Evolutionary conservation across 2,329 filamentous ascomycete genomes (phyloP), one percentile per base, ranked within the genome.

Genomic region (Verticillium dahliae): DNA sequence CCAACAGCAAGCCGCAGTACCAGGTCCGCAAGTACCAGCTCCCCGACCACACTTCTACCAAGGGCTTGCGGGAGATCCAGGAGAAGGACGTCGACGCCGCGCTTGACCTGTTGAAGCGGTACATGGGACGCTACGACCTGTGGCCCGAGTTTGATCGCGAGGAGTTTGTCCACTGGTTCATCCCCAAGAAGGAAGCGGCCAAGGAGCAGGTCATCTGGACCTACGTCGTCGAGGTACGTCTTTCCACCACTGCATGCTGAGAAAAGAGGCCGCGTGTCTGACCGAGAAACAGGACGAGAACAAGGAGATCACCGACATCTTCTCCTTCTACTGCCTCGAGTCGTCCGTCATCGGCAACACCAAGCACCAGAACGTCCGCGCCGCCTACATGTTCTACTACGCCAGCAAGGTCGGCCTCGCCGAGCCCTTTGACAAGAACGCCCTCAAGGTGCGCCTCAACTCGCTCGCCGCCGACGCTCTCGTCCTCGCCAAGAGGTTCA

Each of bases 371-470:
- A 85, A 87, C 62, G 87, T 99, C 70, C 90, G 89, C 67, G 95
- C 94, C 3, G 95, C 95, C 35, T 99, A 99, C 76, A 85, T 98
- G 61, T 99, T 94, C 80, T 99, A 99, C 82, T 99, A 99, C 73
- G 95, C 91, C 62, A 90, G 90, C 6, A 92, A 97, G 70, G 80
- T 85, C 5, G 94, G 88, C 11, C 90, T 97, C 66, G 72, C 76
- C 2, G 75, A 80, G 54, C 80, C 85, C 4, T 70, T 79, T 9
- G 77, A 86, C 69, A 82, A 79, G 67, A 61, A 74, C 15, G 85
- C 85, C 35, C 81, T 96, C 67, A 93, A 93, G 78, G 78, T 81
- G n/a, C 87, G 94, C 33, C 83, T 99, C 65, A 93, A 96, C 73
- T 78, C 81, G 55, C 81, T 99, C 65, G 84, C 96, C 62, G 86